Conservation (phyloP, 2,329 filamentous ascomycete genomes). For the Botrytis fragariae region DNA sequence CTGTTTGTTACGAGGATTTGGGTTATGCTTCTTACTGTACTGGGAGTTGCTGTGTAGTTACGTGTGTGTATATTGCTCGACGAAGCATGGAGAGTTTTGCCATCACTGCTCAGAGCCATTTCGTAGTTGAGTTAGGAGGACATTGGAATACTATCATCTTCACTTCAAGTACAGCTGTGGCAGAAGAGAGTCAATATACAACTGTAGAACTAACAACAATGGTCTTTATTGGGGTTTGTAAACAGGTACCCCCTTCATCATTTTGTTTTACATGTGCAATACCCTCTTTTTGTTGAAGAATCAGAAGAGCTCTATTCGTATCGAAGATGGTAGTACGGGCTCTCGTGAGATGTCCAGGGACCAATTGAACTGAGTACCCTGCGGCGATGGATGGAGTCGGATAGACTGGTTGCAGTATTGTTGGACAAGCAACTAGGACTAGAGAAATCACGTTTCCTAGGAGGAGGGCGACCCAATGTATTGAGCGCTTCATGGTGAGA, state of each 20-base stretch:
- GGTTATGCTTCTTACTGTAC: slow-evolving; percentile 45
- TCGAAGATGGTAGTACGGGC: slow-evolving; percentile 39
- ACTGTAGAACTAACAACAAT: slow-evolving; percentile 26
- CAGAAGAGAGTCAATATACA: slow-evolving; percentile 18
- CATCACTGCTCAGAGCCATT: slow-evolving; percentile 53
- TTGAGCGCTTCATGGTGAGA: background rate
- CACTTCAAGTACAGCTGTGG: background rate
- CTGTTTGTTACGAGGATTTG: slow-evolving; percentile 57
- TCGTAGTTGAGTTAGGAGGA: slow-evolving; percentile 52
- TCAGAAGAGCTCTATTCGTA: slow-evolving; percentile 34
- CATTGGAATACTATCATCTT: slow-evolving; percentile 2
- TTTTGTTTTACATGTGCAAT: slow-evolving; percentile 33
- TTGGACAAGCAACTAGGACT: background rate
- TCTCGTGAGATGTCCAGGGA: slow-evolving; percentile 30
- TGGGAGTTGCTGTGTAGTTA: slow-evolving; percentile 57
- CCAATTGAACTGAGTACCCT: slow-evolving; percentile 36
- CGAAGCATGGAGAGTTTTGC: slow-evolving; percentile 56
- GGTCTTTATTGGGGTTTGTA: slow-evolving; percentile 29
- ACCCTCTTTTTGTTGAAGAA: slow-evolving; percentile 34
- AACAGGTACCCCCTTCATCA: slow-evolving; percentile 30
- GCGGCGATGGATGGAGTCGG: slow-evolving; percentile 27
- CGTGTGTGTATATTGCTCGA: slow-evolving; percentile 61
- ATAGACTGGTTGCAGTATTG: slow-evolving; percentile 23
- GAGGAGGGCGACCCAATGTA: background rate
- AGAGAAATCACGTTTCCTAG: too few relatives aligned